Percentiles rank a stretch among this genome's conserved stretches.
Conservation (phyloP, 1,284 basidiomycete species). For the Coriolopsis trogii region DNA sequence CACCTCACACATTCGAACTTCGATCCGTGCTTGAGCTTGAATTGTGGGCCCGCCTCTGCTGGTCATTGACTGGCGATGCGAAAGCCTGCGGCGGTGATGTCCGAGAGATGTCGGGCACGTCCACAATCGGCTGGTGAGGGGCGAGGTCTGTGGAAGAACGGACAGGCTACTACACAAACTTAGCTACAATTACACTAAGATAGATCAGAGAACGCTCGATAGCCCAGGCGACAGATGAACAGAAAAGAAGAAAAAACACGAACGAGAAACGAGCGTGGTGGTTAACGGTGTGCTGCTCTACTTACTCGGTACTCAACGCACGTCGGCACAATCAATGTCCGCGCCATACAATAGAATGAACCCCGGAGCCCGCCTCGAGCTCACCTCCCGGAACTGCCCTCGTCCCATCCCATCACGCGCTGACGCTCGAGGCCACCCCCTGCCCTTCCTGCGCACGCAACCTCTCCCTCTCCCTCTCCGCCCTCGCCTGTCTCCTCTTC, state of each 20-base stretch:
- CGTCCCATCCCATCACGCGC: background rate
- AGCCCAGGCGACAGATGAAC: background rate
- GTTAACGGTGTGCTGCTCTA: background rate
- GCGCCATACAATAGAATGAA: background rate
- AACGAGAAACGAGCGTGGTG: constrained; percentile 3
- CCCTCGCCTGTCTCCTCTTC: constrained; percentile 39
- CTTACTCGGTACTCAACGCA: background rate
- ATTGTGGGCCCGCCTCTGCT: too few relatives aligned
- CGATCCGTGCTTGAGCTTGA: too few relatives aligned
- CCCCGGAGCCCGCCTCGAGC: background rate
- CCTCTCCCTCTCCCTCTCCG: constrained; percentile 13
- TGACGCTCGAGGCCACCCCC: background rate
- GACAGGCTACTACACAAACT: constrained; percentile 9
- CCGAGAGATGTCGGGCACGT: too few relatives aligned
- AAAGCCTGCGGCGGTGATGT: too few relatives aligned
- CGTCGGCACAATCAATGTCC: background rate
- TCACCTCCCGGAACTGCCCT: background rate
- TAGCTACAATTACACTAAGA: constrained; percentile 16
- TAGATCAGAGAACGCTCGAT: background rate
- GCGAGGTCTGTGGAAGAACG: background rate
- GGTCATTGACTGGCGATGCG: too few relatives aligned
- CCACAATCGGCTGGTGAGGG: too few relatives aligned
- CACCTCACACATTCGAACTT: too few relatives aligned
- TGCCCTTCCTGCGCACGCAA: background rate
- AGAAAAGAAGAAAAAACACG: background rate